Evolutionary conservation across 371 early-diverging fungal species (phyloP).

Genomic region (Lichtheimia corymbifera): DNA sequence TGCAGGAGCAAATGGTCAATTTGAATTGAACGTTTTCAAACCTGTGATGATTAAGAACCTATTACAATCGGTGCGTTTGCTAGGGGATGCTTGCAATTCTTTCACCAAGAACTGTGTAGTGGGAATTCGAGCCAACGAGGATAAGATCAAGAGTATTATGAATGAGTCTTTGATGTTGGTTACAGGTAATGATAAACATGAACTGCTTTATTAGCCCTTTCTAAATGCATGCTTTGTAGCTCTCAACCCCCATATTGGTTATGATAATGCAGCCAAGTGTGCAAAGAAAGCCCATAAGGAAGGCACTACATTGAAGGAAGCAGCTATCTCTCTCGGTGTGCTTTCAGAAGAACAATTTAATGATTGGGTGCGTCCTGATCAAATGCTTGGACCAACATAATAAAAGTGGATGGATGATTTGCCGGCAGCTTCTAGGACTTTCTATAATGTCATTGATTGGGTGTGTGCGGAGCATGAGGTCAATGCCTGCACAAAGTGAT

Average conservation of each 20-base stretch:
- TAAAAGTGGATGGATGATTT: neutral
- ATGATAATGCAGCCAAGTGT: slow-evolving; percentile 83
- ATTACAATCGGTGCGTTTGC: slow-evolving; percentile 75
- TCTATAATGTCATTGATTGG: no score
- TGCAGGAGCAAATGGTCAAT: slow-evolving; percentile 87
- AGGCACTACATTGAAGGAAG: slow-evolving; percentile 79
- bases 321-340: slow-evolving; percentile 74
- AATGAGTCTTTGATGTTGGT: slow-evolving; percentile 86
- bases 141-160: slow-evolving; percentile 72
- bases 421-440: no score
- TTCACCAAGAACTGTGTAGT: slow-evolving; percentile 86
- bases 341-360: slow-evolving; percentile 81
- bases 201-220: no score
- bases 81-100: slow-evolving; percentile 77
- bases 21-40: slow-evolving; percentile 94
- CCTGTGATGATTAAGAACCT: slow-evolving; percentile 90
- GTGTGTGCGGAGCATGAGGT: no score
- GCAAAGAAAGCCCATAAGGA: slow-evolving; percentile 90
- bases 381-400: slow-evolving; percentile 68
- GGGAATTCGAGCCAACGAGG: slow-evolving; percentile 81
- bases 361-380: slow-evolving; percentile 83
- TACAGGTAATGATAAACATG: slow-evolving; percentile 35
- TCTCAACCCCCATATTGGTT: slow-evolving; percentile 83
- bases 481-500: no score
- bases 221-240: slow-evolving; percentile 28